Evolutionary conservation across 1,284 basidiomycete genomes (phyloP).

Genomic region (Hortiboletus rubellus): DNA sequence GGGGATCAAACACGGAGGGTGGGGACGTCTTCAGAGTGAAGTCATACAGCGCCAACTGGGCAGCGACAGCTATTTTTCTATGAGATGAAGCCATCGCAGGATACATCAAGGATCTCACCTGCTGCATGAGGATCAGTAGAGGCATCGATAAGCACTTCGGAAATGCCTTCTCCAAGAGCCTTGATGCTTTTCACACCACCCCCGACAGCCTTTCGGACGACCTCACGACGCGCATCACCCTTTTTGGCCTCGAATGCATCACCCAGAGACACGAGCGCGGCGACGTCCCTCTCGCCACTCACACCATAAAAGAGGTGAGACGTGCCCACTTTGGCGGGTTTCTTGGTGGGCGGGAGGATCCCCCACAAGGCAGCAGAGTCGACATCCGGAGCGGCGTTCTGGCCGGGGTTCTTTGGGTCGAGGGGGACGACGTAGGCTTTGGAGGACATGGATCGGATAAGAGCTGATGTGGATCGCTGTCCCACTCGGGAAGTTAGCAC

Average conservation of each 20-base stretch:
- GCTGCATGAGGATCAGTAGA: conserved; percentile 73
- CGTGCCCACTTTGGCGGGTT: conserved; percentile 60
- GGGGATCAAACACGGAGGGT: conserved; percentile 58
- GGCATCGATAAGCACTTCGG: conserved; percentile 60
- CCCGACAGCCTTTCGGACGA: conserved; percentile 66
- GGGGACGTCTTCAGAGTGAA: conserved; percentile 76
- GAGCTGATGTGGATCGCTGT: conserved; percentile 23
- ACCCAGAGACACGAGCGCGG: conserved; percentile 63
- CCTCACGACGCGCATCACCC: conserved; percentile 55
- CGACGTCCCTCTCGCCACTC: conserved; percentile 40
- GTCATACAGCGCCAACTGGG: conserved; percentile 70
- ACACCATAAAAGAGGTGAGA: conserved; percentile 64
- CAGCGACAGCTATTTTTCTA: conserved; percentile 60
- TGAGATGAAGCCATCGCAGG: neutral
- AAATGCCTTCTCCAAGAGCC: conserved; percentile 55
- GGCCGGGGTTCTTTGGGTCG: conserved; percentile 38
- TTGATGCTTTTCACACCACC: conserved; percentile 66
- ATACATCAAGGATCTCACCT: conserved; percentile 41
- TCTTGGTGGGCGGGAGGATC: conserved; percentile 41
- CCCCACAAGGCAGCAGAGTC: conserved; percentile 47
- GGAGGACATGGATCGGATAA: conserved; percentile 38
- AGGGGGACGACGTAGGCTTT: conserved; percentile 45
- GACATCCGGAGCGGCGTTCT: conserved; percentile 25
- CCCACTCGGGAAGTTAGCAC: conserved; percentile 17
- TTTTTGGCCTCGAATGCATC: conserved; percentile 54